These are phyloP conservation scores for Apophysomyces ossiformis DNA, from an alignment of 371 early-diverging fungal species.

Conservation along the genomic window DNA sequence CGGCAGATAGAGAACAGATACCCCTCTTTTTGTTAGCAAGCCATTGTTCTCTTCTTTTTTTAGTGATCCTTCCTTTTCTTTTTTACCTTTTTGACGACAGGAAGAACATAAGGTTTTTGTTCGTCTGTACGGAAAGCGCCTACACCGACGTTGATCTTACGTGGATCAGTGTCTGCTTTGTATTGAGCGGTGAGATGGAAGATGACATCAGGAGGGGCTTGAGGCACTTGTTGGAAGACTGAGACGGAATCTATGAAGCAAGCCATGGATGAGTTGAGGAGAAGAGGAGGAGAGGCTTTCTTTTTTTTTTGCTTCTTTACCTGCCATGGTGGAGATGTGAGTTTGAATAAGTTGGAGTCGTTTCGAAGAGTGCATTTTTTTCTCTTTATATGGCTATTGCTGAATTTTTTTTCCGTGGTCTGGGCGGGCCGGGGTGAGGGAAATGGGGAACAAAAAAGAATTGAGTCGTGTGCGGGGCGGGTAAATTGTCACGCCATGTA, in stretches of 20 bases:
- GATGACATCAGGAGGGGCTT: slow-evolving; percentile 91
- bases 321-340: slow-evolving; percentile 20
- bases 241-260: slow-evolving; percentile 30
- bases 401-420: slow-evolving; percentile 9
- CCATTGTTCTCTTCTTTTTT: too few relatives aligned
- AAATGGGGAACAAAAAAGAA: too few relatives aligned
- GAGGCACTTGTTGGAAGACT: slow-evolving; percentile 67
- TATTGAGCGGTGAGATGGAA: slow-evolving; percentile 84
- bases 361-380: slow-evolving; percentile 19
- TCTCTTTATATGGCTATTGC: slow-evolving; percentile 4
- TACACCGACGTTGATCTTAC: slow-evolving; percentile 95
- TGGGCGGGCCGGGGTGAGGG: slow-evolving; percentile 11
- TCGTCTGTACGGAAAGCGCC: slow-evolving; percentile 95
- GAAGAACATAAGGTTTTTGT: slow-evolving; percentile 94
- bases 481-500: background rate
- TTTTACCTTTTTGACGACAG: slow-evolving; percentile 87
- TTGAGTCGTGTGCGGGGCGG: too few relatives aligned
- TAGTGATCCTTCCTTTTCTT: too few relatives aligned
- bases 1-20: background rate
- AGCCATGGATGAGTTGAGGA: background rate
- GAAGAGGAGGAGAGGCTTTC: background rate
- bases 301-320: slow-evolving; percentile 6
- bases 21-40: background rate
- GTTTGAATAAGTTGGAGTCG: slow-evolving; percentile 25
- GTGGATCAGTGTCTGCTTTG: slow-evolving; percentile 76